phyloP scores from a whole-genome alignment of 108 stramenopile genomes.

The Aurantiochytrium sp. region DNA sequence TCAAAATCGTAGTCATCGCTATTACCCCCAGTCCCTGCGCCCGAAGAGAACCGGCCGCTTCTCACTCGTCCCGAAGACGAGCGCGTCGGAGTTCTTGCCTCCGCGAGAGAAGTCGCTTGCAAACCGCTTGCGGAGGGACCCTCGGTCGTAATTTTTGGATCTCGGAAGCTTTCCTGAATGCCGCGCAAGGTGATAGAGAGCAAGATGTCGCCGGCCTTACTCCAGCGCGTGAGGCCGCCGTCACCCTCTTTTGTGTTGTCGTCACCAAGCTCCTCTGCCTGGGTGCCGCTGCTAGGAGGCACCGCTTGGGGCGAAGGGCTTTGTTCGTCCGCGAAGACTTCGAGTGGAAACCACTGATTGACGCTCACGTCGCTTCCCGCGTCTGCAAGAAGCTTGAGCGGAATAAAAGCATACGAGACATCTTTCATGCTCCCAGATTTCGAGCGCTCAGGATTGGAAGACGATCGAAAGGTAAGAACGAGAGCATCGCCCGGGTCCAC shows the following conservation, averaged over 20 bases:
- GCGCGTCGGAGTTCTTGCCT: too few species aligned
- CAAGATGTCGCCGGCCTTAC: background rate
- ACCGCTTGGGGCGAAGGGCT: background rate
- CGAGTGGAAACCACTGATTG: background rate
- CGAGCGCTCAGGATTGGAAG: background rate
- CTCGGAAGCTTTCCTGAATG: background rate
- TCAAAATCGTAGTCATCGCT: background rate
- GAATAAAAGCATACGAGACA: background rate
- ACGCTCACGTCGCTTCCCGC: background rate
- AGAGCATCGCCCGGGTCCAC: background rate
- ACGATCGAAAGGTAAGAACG: background rate
- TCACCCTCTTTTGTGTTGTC: background rate
- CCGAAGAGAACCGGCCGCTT: background rate
- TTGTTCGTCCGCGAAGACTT: background rate
- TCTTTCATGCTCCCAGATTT: background rate
- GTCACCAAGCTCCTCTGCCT: background rate
- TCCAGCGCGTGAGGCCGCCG: background rate
- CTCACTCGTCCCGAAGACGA: too few species aligned
- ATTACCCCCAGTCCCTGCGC: background rate
- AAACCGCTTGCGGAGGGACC: background rate
- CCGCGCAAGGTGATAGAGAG: background rate
- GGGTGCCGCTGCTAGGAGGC: background rate
- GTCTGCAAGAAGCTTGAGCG: background rate
- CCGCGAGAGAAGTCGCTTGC: too few species aligned
- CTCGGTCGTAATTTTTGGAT: background rate